These are phyloP conservation scores for Boletales sp. DNA, from an alignment of 768 basidiomycete species.

Conservation along the genomic window DNA sequence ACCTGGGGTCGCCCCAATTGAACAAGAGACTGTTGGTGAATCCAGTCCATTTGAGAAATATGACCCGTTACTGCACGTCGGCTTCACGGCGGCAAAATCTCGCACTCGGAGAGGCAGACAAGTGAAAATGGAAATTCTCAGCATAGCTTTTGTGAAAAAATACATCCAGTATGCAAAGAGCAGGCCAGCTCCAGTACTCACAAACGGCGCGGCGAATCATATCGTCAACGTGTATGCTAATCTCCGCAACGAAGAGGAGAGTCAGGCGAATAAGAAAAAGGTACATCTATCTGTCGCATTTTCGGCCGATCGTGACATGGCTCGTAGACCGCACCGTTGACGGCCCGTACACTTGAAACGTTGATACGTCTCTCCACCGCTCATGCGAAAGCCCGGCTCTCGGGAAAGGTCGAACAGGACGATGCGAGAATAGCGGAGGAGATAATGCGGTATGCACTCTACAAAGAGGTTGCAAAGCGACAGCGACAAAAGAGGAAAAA, in stretches of 20 bases:
- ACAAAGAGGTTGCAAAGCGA: conserved; percentile 92
- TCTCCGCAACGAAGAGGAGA: conserved; percentile 88
- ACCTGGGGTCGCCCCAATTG: conserved; percentile 43
- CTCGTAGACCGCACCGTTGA: conserved; percentile 87
- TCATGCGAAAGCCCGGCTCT: conserved; percentile 93
- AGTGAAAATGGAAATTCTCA: conserved; percentile 76
- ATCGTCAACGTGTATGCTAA: conserved; percentile 92
- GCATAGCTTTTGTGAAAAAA: conserved; percentile 94
- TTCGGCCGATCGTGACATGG: conserved; percentile 11
- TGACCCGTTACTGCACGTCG: conserved; percentile 91
- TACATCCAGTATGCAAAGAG: conserved; percentile 98
- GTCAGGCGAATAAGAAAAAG: conserved; percentile 79
- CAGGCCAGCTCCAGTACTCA: conserved; percentile 78
- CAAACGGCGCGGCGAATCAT: conserved; percentile 90
- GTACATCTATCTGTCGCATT: conserved; percentile 32
- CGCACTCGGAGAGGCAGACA: conserved; percentile 60
- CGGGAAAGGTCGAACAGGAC: conserved; percentile 72
- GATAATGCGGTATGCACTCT: conserved; percentile 95
- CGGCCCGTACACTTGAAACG: conserved; percentile 97
- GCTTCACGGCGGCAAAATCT: conserved; percentile 49
- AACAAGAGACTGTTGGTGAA: conserved; percentile 36
- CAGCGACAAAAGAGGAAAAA: conserved; percentile 68
- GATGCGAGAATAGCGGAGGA: conserved; percentile 92
- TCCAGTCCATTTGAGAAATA: conserved; percentile 90
- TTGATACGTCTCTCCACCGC: conserved; percentile 97